Evolutionary conservation across 192 early-diverging fungal genomes (phyloP).

Genomic region (Helicostylum pulchrum): DNA sequence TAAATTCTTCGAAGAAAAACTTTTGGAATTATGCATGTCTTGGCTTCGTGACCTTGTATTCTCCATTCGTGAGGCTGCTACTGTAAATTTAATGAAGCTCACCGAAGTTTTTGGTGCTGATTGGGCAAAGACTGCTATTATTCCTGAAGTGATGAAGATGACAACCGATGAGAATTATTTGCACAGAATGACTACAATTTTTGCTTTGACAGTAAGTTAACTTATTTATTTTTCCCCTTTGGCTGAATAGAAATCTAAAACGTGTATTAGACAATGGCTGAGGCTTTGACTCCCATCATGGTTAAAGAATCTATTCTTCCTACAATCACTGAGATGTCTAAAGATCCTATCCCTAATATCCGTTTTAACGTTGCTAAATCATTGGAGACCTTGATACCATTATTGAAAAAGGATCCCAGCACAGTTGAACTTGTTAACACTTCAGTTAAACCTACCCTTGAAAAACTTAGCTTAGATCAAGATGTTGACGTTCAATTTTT

Average conservation of each 20-base stretch:
- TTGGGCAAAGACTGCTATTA: slow-evolving; percentile 92
- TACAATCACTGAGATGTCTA: slow-evolving; percentile 74
- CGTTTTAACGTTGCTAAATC: slow-evolving; percentile 99
- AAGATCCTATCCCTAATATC: slow-evolving; percentile 98
- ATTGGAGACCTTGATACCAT: slow-evolving; percentile 78
- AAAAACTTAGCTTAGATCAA: slow-evolving; percentile 80
- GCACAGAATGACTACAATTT: slow-evolving; percentile 97
- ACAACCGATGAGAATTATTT: slow-evolving; percentile 88
- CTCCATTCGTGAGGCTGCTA: slow-evolving; percentile 97
- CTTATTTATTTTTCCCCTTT: not conserved
- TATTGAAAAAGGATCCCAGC: slow-evolving; percentile 65
- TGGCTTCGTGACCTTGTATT: slow-evolving; percentile 97
- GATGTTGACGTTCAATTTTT: slow-evolving; percentile 96
- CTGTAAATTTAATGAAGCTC: slow-evolving; percentile 88
- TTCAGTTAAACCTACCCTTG: slow-evolving; percentile 78
- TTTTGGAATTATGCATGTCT: slow-evolving; percentile 92
- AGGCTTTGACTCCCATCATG: slow-evolving; percentile 81
- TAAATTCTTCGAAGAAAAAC: slow-evolving; percentile 96
- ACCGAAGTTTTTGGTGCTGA: slow-evolving; percentile 98
- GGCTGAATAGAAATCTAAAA: not conserved
- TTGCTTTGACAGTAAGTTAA: slow-evolving; percentile 82
- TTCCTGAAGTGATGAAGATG: slow-evolving; percentile 92
- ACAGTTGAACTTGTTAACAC: slow-evolving; percentile 59
- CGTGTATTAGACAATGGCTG: slow-evolving; percentile 73
- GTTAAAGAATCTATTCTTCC: slow-evolving; percentile 89